Conservation (phyloP, 257 asterid genomes). For the Leonotis leonurus region DNA sequence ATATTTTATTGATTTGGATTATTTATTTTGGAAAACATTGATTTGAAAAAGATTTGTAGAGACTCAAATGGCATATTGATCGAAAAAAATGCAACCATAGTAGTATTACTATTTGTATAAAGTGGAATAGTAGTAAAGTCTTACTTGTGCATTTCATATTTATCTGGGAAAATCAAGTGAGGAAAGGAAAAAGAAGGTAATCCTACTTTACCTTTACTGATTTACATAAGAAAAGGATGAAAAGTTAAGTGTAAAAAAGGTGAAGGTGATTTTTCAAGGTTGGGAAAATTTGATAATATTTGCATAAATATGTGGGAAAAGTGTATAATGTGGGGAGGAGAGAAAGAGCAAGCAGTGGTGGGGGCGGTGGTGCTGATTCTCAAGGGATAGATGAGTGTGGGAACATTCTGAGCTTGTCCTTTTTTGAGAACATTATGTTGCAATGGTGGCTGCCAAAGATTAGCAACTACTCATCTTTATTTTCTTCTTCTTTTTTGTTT, state of each 20-base stretch:
- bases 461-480: conserved; percentile 55
- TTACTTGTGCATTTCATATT: background rate
- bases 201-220: conserved; percentile 24
- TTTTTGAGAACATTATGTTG: conserved; percentile 67
- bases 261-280: conserved; percentile 1
- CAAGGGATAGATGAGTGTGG: conserved; percentile 33
- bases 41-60: background rate
- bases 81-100: background rate
- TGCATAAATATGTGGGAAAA: conserved; percentile 16
- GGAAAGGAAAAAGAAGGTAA: conserved; percentile 11
- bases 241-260: background rate
- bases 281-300: background rate
- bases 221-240: conserved; percentile 18
- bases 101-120: too few species aligned
- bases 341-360: conserved; percentile 29
- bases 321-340: conserved; percentile 6
- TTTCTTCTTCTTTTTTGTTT: conserved; percentile 10
- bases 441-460: conserved; percentile 69
- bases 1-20: conserved; percentile 19
- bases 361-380: conserved; percentile 61
- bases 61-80: background rate
- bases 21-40: too few species aligned
- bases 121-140: too few species aligned
- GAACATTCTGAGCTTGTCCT: conserved; percentile 65
- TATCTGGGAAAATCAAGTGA: background rate